These are phyloP conservation scores for Nephelium lappaceum DNA, from an alignment of 345 rosid genomes.

Conservation along the genomic window DNA sequence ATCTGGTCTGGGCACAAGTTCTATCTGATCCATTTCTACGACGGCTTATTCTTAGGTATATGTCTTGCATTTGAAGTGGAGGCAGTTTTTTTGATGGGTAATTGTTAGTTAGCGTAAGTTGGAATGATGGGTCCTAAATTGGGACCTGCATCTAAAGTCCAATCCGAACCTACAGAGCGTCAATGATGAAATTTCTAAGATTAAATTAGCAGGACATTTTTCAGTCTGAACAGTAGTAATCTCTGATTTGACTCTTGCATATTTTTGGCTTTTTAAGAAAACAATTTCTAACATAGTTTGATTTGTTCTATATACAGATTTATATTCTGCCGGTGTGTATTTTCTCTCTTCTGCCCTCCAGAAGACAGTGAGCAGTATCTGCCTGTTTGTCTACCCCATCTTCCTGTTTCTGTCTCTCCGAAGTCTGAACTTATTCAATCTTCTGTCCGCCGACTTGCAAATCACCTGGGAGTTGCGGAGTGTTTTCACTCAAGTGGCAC, in stretches of 20 bases:
- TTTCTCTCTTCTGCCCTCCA: slow-evolving; percentile 47
- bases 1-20: slow-evolving; percentile 95
- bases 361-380: slow-evolving; percentile 55
- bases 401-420: slow-evolving; percentile 67
- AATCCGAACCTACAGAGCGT: not conserved
- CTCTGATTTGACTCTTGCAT: not conserved
- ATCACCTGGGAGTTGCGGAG: slow-evolving; percentile 58
- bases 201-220: not conserved
- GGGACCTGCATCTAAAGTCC: not conserved
- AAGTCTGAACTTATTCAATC: slow-evolving; percentile 51
- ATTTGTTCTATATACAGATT: slow-evolving; percentile 55
- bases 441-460: slow-evolving; percentile 56
- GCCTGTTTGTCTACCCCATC: slow-evolving; percentile 83
- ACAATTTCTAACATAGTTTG: not conserved
- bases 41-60: slow-evolving; percentile 86
- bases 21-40: slow-evolving; percentile 84
- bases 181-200: not conserved
- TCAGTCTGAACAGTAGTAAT: not conserved
- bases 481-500: slow-evolving; percentile 51
- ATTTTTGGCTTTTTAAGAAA: slow-evolving; percentile 1
- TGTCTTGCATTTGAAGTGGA: not conserved
- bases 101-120: not conserved
- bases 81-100: not conserved
- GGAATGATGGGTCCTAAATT: not conserved
- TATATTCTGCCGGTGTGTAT: slow-evolving; percentile 77